These are phyloP conservation scores for Platismatia glauca DNA, from an alignment of 495 filamentous ascomycete species.

Conservation along the genomic window DNA sequence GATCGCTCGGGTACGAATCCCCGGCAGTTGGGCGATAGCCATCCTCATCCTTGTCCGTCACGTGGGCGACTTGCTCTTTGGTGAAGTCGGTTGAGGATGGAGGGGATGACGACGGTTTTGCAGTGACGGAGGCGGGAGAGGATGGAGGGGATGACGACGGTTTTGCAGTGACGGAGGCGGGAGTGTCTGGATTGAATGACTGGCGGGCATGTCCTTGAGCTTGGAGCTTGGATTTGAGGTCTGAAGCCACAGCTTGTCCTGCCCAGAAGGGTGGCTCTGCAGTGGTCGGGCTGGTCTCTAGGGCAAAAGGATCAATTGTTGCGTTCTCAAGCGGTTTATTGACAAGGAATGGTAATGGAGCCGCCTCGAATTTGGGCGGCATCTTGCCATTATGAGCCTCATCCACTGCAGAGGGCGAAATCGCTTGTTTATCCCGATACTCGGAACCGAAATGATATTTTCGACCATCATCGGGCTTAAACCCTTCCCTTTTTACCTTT, in stretches of 20 bases:
- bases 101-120: not conserved
- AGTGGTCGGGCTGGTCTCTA: not conserved
- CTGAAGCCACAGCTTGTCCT: not conserved
- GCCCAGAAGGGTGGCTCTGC: not conserved
- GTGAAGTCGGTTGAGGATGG: not conserved
- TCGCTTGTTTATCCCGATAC: slow-evolving; percentile 7
- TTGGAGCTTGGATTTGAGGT: not conserved
- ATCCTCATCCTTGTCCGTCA: not conserved
- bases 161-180: not conserved
- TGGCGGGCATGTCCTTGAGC: not conserved
- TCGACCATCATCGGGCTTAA: not conserved
- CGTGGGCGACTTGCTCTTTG: not conserved
- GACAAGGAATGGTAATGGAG: slow-evolving; percentile 3
- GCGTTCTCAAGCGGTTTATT: not conserved
- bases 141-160: not conserved
- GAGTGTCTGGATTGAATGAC: not conserved
- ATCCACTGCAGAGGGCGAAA: not conserved
- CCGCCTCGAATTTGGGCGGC: not conserved
- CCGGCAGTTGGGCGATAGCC: not conserved
- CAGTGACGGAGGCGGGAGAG: not conserved
- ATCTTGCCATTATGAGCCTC: not conserved
- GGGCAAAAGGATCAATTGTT: not conserved
- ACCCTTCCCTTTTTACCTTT: slow-evolving; percentile 6
- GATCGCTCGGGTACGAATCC: not conserved
- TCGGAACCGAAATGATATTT: slow-evolving; percentile 9